Evolutionary conservation across 441 rosid genomes (phyloP), one percentile per base, ranked within the genome.

Genomic region (Aleurites moluccanus): DNA sequence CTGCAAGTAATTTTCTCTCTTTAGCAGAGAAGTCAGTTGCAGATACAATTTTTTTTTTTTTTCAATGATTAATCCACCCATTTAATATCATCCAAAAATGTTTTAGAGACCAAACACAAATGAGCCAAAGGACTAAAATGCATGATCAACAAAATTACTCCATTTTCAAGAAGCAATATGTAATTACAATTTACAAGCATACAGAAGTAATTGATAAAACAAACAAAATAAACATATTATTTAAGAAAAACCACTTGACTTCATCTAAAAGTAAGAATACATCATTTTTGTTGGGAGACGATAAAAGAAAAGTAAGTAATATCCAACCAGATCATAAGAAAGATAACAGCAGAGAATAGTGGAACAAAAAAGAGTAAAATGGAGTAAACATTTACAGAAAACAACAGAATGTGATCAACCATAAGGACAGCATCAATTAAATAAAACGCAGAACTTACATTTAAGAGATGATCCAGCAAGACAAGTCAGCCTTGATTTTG

Each of bases 401-500:
- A 27, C 40, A 67, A 21, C 10, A 63, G 10, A 27, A 45, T 28
- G 18, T 16, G 30, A 47, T 35, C 45, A 5, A 35, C n/a, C 28
- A 3, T 50, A 69, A 20, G 21, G 70, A 65, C 35, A 69, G 30
- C 69, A 47, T 33, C 14, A 8, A 64, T 59, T 20, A 73, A n/a
- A 10, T 5, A 50, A 56, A 55, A 56, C 14, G 18, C 3, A 13
- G 62, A 11, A 85, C 99, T 88, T 79, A 92, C 99, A 86, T 87
- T 83, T 90, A 71, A 87, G 82, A 79, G 91, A 86, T 45, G 98
- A 89, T 68, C 99, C 98, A 1, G 97, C 92, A 79, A 93, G 96
- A 82, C 97, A 93, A 55, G 98, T 93, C 74, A 96, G 85, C 85
- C 98, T 92, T 56, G 99, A 90, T 77, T 91, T 91, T 16, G 98